A percentile compares a stretch with the other conserved stretches of the same genome.
Conservation (phyloP, 2,329 filamentous ascomycete genomes). For the Escovopsis weberi region DNA sequence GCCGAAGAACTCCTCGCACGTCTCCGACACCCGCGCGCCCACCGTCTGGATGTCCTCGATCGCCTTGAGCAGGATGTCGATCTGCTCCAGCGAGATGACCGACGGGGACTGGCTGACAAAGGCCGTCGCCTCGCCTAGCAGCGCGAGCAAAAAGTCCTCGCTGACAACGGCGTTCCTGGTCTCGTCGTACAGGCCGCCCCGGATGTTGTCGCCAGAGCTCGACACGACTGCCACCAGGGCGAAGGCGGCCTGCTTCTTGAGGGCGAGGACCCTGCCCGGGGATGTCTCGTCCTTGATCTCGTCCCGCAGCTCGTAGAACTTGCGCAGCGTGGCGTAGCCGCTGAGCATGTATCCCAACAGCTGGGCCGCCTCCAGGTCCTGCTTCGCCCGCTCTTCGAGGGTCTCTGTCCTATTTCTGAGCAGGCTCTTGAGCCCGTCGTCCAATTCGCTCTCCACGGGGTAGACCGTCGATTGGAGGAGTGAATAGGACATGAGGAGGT, state of each 20-base stretch:
- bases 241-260: constrained; percentile 54
- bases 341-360: constrained; percentile 75
- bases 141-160: constrained; percentile 69
- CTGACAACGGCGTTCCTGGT: constrained; percentile 70
- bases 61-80: constrained; percentile 60
- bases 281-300: constrained; percentile 14
- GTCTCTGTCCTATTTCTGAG: constrained; percentile 58
- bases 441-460: constrained; percentile 56
- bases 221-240: constrained; percentile 72
- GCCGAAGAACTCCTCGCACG: constrained; percentile 65
- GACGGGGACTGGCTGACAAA: constrained; percentile 46
- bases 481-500: constrained; percentile 75
- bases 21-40: constrained; percentile 52
- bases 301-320: constrained; percentile 83
- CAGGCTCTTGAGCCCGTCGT: constrained; percentile 54
- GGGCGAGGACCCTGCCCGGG: constrained; percentile 33
- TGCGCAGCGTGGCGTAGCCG: constrained; percentile 81
- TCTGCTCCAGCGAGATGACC: constrained; percentile 54
- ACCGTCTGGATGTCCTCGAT: constrained; percentile 71
- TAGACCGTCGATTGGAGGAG: constrained; percentile 73
- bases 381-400: constrained; percentile 54
- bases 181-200: constrained; percentile 76
- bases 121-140: constrained; percentile 71
- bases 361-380: constrained; percentile 69
- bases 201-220: constrained; percentile 79